Evolutionary conservation across 2,329 filamentous ascomycete genomes (phyloP), one percentile per base, ranked within the genome.

Genomic region (Aspergillus sp.): DNA sequence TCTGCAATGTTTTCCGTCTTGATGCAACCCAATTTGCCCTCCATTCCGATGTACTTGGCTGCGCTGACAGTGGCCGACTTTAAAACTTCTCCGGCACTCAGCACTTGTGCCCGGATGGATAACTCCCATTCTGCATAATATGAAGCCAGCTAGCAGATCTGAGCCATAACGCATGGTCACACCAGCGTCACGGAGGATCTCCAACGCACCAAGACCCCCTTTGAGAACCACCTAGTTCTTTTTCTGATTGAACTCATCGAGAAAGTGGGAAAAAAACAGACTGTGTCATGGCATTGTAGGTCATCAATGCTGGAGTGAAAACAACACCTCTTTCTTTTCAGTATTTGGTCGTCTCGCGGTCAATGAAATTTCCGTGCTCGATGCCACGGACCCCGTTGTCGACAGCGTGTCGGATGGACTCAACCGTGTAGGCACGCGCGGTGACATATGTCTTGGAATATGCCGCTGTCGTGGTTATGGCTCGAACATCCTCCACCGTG

Each of bases 111-210:
- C 7, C 75, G 65, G 4, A 79, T 50, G 1, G 58, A 54, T 50
- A 79, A 79, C 49, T 78, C 75, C 15, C 67, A 0, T 67, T 71
- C 58, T 80, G 76, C 9, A 67, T 63, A 13, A 62, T 50, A 7
- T 68, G 66, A 79, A 54, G 0, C 71, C 73, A 0, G 73, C 77
- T 0, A 80, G 67, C 3, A 80, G 64, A 61, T 80, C 77, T 0
- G 76, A 74, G 0, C 79, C 79, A 53, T 73, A 79, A 57, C 77
- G 80, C 39, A 81, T 75, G 0, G 66, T 74, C 1, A 79, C 75
- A 0, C 77, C 78, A 0, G 74, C 76, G 3, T 75, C 67, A 22
- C 67, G 60, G 3, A 74, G 73, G 12, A 79, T 69, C 27, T 70
- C 60, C 9, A 81, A 55, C 2, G 71, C 69, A 27, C 65, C 53